Evolutionary conservation across 1,284 basidiomycete species (phyloP), one percentile per base, ranked within the genome.

Genomic region (Xerocomus minutiporus): DNA sequence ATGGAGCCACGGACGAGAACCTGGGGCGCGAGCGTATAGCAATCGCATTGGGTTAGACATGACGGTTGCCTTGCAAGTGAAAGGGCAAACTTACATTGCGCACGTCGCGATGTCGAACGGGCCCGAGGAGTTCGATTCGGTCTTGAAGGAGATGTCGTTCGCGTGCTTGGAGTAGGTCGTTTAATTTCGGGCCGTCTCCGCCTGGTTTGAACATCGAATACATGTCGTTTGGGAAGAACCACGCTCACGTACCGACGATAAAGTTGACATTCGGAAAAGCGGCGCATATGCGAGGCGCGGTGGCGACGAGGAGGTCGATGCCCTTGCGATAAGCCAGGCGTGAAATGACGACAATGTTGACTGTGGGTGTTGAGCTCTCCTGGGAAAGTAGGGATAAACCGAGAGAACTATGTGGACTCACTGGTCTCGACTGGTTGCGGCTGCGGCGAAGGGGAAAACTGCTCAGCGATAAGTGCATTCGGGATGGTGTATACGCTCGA

Each of bases 281-380:
- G 1, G 79, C 79, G 65, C 97, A 99, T 52, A 99, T 89, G 26
- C 85, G 81, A 0, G 96, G 97, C 0, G 94, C 91, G 0, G 91
- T 89, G 0, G 92, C 91, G 1, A 98, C 89, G 15, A 99, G 82
- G 4, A 99, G 80, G 66, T 99, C 97, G 54, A 99, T 89, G 1
- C 97, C 97, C 73, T 99, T 99, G 42, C 97, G 83, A 65, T 99
- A 98, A 0, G 91, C 93, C 29, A 99, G 75, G n/a, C 97, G 84
- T 8, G 93, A 93, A n/a, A 99, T 73, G 23, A 97, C 84, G 8
- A 99, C 87, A 46, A 99, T 91, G 0, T 90, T 97, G 55, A 98
- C 93, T 96, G 59, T 1, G 17, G 38, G 2, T 50, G 32, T 45
- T 50, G 48, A 5, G 23, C 8, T 36, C 28, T 35, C 13, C 42